Conservation (phyloP, 2,329 filamentous ascomycete genomes). For the Colletotrichum higginsianum region DNA sequence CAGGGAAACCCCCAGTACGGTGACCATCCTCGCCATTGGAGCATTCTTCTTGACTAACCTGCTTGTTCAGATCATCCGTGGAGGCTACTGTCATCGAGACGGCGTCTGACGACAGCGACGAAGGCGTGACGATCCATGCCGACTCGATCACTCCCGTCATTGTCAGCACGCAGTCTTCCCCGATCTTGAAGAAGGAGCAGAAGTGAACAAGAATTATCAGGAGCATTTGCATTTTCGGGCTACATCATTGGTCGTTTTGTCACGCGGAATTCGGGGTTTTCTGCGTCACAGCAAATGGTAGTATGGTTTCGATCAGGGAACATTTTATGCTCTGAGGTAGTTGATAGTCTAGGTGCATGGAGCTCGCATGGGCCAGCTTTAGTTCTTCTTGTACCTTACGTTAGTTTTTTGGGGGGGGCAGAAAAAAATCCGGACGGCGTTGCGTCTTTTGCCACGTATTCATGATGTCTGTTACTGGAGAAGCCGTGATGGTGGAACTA, state of each 20-base stretch:
- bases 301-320: constrained; percentile 48
- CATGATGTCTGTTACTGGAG: neutral
- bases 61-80: constrained; percentile 42
- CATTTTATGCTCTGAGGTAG: constrained; percentile 56
- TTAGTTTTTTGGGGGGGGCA: constrained; percentile 52
- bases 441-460: constrained; percentile 31
- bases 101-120: constrained; percentile 65
- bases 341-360: constrained; percentile 52
- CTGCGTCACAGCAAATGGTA: constrained; percentile 40
- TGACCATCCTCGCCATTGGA: constrained; percentile 37
- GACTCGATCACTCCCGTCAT: constrained; percentile 61
- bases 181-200: constrained; percentile 60
- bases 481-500: neutral
- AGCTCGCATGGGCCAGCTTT: constrained; percentile 51
- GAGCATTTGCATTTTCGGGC: constrained; percentile 42
- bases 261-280: constrained; percentile 27
- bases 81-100: constrained; percentile 45
- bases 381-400: constrained; percentile 58
- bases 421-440: constrained; percentile 23
- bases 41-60: constrained; percentile 51
- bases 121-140: constrained; percentile 69
- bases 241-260: constrained; percentile 39
- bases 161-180: constrained; percentile 65
- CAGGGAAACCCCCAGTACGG: constrained; percentile 42
- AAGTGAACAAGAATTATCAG: constrained; percentile 31